phyloP scores from a whole-genome alignment of 2,329 filamentous ascomycete species.

The Davidsoniella eucalypti region DNA sequence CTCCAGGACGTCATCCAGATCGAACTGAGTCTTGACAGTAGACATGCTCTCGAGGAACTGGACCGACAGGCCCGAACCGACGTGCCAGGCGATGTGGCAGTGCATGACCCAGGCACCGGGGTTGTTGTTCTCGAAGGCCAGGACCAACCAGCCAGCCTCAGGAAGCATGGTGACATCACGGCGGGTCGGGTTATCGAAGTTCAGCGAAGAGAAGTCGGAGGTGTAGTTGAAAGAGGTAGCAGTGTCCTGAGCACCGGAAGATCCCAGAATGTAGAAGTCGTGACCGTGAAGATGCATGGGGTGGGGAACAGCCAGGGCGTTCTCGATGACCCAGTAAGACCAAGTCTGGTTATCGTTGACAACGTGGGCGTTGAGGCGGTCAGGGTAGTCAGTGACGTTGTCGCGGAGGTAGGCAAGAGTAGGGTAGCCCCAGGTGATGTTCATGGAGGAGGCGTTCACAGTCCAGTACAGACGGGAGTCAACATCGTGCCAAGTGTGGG shows the following conservation, averaged over 20 bases:
- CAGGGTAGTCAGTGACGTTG: conserved; percentile 13
- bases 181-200: conserved; percentile 32
- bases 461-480: conserved; percentile 19
- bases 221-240: conserved; percentile 17
- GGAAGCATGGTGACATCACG: conserved; percentile 35
- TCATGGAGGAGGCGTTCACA: conserved; percentile 21
- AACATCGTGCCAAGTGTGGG: conserved; percentile 14
- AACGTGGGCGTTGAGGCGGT: conserved; percentile 15
- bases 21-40: conserved; percentile 12
- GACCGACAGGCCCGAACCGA: conserved; percentile 33
- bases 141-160: conserved; percentile 27
- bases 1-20: conserved; percentile 11
- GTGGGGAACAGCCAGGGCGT: conserved; percentile 21
- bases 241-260: conserved; percentile 12
- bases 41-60: conserved; percentile 26
- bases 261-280: conserved; percentile 29
- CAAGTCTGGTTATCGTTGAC: conserved; percentile 15
- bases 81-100: conserved; percentile 42
- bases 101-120: conserved; percentile 37
- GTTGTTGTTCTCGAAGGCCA: conserved; percentile 33
- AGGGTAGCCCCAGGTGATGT: conserved; percentile 26
- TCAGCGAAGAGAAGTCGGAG: conserved; percentile 22
- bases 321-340: conserved; percentile 21
- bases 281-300: conserved; percentile 34
- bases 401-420: conserved; percentile 19